A percentile compares a stretch with the other conserved stretches of the same genome.
Conservation (phyloP, 2,329 filamentous ascomycete species). For the Penicillium sp. region DNA sequence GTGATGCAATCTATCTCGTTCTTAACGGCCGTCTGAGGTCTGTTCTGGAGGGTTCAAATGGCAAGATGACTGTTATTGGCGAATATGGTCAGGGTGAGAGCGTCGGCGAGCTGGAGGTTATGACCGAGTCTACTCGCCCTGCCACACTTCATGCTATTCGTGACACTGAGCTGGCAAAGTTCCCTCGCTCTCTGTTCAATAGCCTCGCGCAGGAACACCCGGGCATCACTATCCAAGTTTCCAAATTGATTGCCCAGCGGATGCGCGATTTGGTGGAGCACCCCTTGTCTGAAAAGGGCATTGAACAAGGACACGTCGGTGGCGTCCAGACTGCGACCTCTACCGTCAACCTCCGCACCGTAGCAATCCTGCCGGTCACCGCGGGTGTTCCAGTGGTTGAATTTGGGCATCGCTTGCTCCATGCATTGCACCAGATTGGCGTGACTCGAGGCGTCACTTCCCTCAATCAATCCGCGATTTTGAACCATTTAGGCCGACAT, state of each 20-base stretch:
- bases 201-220: conserved; percentile 95
- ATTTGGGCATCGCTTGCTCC: conserved; percentile 85
- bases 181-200: conserved; percentile 94
- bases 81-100: conserved; percentile 98
- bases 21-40: conserved; percentile 87
- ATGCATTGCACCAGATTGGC: conserved; percentile 84
- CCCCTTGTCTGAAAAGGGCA: conserved; percentile 64
- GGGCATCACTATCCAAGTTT: conserved; percentile 98
- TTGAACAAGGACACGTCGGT: conserved; percentile 59
- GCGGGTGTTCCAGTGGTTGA: conserved; percentile 91
- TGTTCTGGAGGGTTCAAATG: conserved; percentile 76
- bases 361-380: conserved; percentile 87
- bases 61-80: conserved; percentile 79
- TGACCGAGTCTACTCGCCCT: conserved; percentile 89
- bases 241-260: conserved; percentile 93
- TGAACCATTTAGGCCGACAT: conserved; percentile 92
- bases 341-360: conserved; percentile 86
- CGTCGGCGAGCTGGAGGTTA: conserved; percentile 92
- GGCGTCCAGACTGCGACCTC: conserved; percentile 63
- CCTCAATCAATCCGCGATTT: conserved; percentile 86
- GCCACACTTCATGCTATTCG: conserved; percentile 93
- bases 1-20: conserved; percentile 97
- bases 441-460: conserved; percentile 86
- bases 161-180: conserved; percentile 93
- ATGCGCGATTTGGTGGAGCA: conserved; percentile 89